phyloP scores from a whole-genome alignment of 306 rosid genomes.

The Pyrus bretschneideri region DNA sequence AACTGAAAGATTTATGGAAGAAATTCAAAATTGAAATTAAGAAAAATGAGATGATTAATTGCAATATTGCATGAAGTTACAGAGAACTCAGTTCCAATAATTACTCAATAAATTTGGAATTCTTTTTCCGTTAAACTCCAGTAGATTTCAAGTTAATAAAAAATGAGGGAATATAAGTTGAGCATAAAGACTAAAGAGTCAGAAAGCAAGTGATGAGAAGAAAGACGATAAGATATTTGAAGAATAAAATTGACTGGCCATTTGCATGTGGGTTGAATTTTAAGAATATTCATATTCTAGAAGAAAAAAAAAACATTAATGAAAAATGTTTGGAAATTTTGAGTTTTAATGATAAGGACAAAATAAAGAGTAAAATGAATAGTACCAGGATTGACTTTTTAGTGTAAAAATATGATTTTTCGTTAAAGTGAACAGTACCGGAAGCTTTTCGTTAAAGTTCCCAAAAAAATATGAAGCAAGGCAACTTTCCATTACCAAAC shows the following conservation, averaged over 20 bases:
- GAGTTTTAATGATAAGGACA: no score
- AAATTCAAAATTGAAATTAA: neutral
- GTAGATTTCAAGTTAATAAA: neutral
- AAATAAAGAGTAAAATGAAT: no score
- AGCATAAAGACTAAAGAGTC: conserved; percentile 7
- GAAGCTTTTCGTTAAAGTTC: no score
- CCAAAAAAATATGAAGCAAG: neutral
- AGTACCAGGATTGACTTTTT: no score
- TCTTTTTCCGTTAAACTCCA: neutral
- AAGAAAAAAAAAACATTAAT: no score
- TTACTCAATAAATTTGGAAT: neutral
- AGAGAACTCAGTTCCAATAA: neutral
- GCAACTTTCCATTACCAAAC: neutral
- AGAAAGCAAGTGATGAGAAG: conserved; percentile 23
- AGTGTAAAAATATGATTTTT: no score
- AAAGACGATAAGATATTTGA: conserved; percentile 21
- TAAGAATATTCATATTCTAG: conserved; percentile 23
- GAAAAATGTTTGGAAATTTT: no score
- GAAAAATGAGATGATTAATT: neutral
- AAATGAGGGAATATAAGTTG: conserved; percentile 19
- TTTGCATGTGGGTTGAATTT: conserved; percentile 27
- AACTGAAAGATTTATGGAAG: neutral
- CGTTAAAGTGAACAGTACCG: no score
- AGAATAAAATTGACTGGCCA: conserved; percentile 48
- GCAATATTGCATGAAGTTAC: neutral